Percentiles rank a stretch among this genome's conserved stretches.
phyloP scores from a whole-genome alignment of 192 early-diverging fungal genomes.

The Backusella luteola region DNA sequence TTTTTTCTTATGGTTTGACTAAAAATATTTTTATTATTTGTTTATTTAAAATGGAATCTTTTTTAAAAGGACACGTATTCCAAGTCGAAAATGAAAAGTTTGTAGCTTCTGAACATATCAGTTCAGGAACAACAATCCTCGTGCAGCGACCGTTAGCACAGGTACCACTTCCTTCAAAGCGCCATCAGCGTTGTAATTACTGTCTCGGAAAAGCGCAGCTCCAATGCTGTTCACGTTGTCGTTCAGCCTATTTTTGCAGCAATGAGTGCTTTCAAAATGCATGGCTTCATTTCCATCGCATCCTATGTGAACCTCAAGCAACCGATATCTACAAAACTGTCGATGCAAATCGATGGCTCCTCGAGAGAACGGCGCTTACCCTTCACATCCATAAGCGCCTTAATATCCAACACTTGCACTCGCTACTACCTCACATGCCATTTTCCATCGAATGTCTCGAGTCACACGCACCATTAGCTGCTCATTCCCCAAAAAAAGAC shows the following conservation, averaged over 20 bases:
- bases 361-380: slow-evolving; percentile 17
- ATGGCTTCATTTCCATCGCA: slow-evolving; percentile 25
- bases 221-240: slow-evolving; percentile 32
- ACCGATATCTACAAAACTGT: slow-evolving; percentile 14
- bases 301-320: slow-evolving; percentile 20
- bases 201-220: slow-evolving; percentile 22
- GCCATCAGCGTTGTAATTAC: slow-evolving; percentile 25
- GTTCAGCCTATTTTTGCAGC: slow-evolving; percentile 30
- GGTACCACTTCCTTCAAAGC: slow-evolving; percentile 24
- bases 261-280: slow-evolving; percentile 32
- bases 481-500: not conserved
- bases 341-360: slow-evolving; percentile 19
- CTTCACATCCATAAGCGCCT: slow-evolving; percentile 17
- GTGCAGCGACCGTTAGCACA: slow-evolving; percentile 6
- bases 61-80: not conserved
- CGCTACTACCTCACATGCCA: slow-evolving; percentile 14
- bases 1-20: too few relatives aligned
- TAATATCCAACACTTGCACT: slow-evolving; percentile 24
- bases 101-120: not conserved
- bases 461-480: not conserved
- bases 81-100: not conserved
- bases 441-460: slow-evolving; percentile 18
- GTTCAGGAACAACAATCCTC: not conserved
- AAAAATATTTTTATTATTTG: not conserved
- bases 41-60: not conserved